A percentile compares a stretch with the other conserved stretches of the same genome.
Evolutionary conservation across 768 basidiomycete genomes (phyloP).

Genomic region (Polyporus arcularius): DNA sequence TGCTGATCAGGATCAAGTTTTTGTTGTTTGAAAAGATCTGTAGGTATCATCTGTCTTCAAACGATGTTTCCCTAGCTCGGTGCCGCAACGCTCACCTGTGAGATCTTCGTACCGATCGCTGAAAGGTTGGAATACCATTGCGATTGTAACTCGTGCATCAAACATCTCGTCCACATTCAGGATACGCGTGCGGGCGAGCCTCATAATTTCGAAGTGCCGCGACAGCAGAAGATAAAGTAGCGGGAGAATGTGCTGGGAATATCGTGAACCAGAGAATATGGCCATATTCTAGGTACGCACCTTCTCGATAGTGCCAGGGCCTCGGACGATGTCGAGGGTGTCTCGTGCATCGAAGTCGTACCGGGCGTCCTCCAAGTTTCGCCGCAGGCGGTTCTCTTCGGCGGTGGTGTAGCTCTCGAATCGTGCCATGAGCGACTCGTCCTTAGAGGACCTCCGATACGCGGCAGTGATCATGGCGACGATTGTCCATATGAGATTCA

Average conservation of each 20-base stretch:
- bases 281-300: conserved; percentile 19
- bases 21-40: conserved; percentile 22
- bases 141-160: not conserved
- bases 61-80: not conserved
- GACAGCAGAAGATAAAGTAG: conserved; percentile 37
- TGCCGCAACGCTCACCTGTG: conserved; percentile 18
- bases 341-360: conserved; percentile 35
- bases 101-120: conserved; percentile 27
- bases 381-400: conserved; percentile 29
- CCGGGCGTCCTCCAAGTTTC: conserved; percentile 28
- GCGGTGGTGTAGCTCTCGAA: conserved; percentile 27
- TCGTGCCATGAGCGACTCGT: conserved; percentile 24
- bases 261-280: not conserved
- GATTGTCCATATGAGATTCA: conserved; percentile 14
- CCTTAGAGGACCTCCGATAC: conserved; percentile 17
- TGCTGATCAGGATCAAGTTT: conserved; percentile 27
- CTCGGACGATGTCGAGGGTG: conserved; percentile 32
- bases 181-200: conserved; percentile 26
- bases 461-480: conserved; percentile 15
- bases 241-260: conserved; percentile 32
- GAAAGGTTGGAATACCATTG: conserved; percentile 8
- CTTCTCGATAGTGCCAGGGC: conserved; percentile 36
- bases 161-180: conserved; percentile 30
- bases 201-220: conserved; percentile 36
- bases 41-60: not conserved